A percentile compares a stretch with the other conserved stretches of the same genome.
Evolutionary conservation across 306 rosid species (phyloP).

Genomic region (Cicer cuneatum): DNA sequence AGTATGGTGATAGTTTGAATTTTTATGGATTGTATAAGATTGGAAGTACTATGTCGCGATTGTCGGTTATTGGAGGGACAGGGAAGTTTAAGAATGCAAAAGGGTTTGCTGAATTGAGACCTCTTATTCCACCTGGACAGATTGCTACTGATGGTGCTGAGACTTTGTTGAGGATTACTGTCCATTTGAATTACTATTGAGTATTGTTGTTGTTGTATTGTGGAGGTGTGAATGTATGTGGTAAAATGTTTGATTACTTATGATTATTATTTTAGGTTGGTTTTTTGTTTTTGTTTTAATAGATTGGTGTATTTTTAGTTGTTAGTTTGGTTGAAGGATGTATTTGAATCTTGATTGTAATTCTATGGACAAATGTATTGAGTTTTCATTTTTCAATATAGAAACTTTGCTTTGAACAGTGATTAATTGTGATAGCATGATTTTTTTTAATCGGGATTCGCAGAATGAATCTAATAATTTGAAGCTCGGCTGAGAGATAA

Average conservation of each 20-base stretch:
- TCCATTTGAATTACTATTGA: constrained; percentile 62
- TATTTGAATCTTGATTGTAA: constrained; percentile 30
- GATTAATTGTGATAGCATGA: constrained; percentile 47
- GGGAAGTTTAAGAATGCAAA: constrained; percentile 70
- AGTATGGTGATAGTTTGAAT: constrained; percentile 72
- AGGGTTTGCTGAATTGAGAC: constrained; percentile 70
- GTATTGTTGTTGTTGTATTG: not conserved
- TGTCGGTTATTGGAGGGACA: constrained; percentile 77
- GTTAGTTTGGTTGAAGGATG: constrained; percentile 38
- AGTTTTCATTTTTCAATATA: not conserved
- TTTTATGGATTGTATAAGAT: constrained; percentile 70
- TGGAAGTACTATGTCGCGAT: constrained; percentile 67
- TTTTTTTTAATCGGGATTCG: no score
- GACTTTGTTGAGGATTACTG: constrained; percentile 66
- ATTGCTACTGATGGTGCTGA: constrained; percentile 77
- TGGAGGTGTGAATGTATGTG: constrained; percentile 12
- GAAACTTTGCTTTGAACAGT: not conserved
- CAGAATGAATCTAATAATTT: no score
- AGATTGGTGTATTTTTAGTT: no score
- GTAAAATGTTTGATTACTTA: not conserved
- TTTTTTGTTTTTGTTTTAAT: not conserved
- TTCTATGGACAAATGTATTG: not conserved
- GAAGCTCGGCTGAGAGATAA: rapidly evolving
- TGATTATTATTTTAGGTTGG: constrained; percentile 7
- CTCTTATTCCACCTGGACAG: constrained; percentile 75